These are phyloP conservation scores for Dothistroma pini DNA, from an alignment of 2,329 filamentous ascomycete genomes.

Conservation along the genomic window DNA sequence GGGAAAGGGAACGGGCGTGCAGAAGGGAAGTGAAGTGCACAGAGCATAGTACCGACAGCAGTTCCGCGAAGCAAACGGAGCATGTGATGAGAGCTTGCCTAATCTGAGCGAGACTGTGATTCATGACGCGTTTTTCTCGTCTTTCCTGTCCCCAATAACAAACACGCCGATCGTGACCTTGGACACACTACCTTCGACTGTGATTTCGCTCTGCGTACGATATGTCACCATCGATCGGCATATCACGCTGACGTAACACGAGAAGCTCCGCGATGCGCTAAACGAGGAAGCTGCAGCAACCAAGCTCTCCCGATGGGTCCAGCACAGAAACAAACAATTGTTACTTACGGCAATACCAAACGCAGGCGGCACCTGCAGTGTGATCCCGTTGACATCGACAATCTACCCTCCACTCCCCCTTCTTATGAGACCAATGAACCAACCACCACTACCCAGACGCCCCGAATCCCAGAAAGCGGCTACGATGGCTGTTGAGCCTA, in stretches of 20 bases:
- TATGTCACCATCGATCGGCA: neutral
- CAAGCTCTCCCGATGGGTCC: neutral
- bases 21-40: neutral
- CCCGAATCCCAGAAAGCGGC: conserved; percentile 23
- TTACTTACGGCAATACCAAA: neutral
- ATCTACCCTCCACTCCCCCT: conserved; percentile 14
- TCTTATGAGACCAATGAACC: conserved; percentile 14
- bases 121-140: neutral
- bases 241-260: neutral
- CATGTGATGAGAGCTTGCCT: neutral
- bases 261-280: neutral
- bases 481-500: conserved; percentile 29
- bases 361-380: neutral
- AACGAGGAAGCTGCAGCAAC: neutral
- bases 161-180: neutral
- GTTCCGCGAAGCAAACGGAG: neutral
- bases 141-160: neutral
- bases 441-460: conserved; percentile 15
- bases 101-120: neutral
- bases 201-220: neutral
- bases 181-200: neutral
- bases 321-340: neutral
- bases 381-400: neutral
- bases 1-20: conserved; percentile 9
- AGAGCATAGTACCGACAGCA: neutral